Evolutionary conservation across 1,284 basidiomycete species (phyloP).

Genomic region (Apiotrichum mycotoxinovorans): DNA sequence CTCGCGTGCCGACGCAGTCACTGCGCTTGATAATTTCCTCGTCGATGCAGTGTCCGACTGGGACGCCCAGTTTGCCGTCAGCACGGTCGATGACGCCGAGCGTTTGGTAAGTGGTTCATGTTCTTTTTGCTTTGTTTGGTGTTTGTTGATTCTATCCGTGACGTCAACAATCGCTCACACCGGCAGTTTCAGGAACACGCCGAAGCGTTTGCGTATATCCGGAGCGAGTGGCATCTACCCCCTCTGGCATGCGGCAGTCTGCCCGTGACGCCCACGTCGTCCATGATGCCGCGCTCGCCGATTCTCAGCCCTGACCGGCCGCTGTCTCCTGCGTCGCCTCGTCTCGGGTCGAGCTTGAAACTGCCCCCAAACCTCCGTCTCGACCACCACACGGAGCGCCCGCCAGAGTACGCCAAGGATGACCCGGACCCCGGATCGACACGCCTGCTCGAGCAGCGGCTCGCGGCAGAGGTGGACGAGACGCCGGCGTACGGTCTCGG

Average conservation of each 20-base stretch:
- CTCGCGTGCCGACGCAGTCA: neutral
- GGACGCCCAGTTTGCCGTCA: neutral
- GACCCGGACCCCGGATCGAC: conserved; percentile 42
- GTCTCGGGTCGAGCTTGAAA: neutral
- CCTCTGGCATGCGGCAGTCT: neutral
- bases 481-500: neutral
- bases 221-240: conserved; percentile 1
- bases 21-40: conserved; percentile 1
- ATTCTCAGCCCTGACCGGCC: neutral
- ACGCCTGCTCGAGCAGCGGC: conserved; percentile 29
- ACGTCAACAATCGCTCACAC: neutral
- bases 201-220: conserved; percentile 1
- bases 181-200: neutral
- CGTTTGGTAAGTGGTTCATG: neutral
- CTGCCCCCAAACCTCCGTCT: neutral
- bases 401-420: conserved; percentile 37
- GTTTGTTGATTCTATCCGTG: neutral
- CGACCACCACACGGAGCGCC: conserved; percentile 21
- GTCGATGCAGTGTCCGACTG: conserved; percentile 1
- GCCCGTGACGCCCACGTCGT: conserved; percentile 2
- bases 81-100: neutral
- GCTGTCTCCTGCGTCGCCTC: neutral
- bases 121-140: neutral
- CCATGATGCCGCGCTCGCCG: neutral
- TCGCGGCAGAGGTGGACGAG: conserved; percentile 23